Percentiles rank a stretch among this genome's conserved stretches.
phyloP scores from a whole-genome alignment of 768 basidiomycete genomes.

The Tricholoma sp. region DNA sequence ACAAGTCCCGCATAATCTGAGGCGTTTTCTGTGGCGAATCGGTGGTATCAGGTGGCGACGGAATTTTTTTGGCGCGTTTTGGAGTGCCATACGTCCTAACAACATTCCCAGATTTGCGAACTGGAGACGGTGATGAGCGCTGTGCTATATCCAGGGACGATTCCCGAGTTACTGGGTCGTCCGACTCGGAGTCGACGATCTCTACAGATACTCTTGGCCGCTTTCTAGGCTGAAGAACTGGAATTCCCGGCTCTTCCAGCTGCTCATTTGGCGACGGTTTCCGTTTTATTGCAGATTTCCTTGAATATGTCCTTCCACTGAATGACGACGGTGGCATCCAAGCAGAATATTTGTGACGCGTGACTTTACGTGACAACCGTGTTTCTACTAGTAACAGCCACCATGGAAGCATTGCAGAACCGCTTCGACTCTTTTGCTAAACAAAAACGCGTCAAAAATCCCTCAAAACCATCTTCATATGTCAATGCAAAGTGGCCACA shows the following conservation, averaged over 20 bases:
- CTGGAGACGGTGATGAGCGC: conserved; percentile 5
- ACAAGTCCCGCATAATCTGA: conserved; percentile 36
- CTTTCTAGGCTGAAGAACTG: conserved; percentile 14
- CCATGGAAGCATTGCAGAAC: conserved; percentile 50
- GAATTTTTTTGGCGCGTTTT: conserved; percentile 10
- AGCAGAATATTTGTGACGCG: conserved; percentile 1
- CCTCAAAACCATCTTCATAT: conserved; percentile 41
- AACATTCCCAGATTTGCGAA: not conserved
- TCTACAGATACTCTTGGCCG: conserved; percentile 21
- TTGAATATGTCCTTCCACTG: conserved; percentile 33
- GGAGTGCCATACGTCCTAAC: conserved; percentile 16
- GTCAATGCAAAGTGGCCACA: conserved; percentile 76
- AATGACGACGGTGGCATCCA: conserved; percentile 11
- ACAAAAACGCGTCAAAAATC: conserved; percentile 56
- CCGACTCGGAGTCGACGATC: not conserved
- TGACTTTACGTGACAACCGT: conserved; percentile 33
- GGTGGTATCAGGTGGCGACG: not conserved
- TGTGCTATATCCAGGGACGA: conserved; percentile 10
- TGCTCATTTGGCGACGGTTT: not conserved
- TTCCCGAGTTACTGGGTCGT: not conserved
- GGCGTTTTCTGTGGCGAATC: not conserved
- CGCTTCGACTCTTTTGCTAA: conserved; percentile 69
- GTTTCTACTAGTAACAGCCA: conserved; percentile 20
- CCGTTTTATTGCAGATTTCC: conserved; percentile 21
- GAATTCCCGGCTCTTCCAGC: not conserved